phyloP scores from a whole-genome alignment of 1,139 yeast genomes.

The Saccharomyces pastorianus region DNA sequence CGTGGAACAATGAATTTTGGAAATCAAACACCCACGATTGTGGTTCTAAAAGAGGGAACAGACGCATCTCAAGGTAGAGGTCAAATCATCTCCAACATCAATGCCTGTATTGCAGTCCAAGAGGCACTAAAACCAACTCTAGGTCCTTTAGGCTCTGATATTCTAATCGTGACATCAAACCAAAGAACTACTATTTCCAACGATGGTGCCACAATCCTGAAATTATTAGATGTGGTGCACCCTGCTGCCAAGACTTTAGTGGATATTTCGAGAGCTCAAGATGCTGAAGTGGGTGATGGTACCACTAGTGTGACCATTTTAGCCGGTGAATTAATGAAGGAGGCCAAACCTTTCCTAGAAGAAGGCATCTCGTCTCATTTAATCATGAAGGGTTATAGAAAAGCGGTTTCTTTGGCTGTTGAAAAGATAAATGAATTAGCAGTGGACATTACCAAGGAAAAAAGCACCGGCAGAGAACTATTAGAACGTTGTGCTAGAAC shows the following conservation, averaged over 20 bases:
- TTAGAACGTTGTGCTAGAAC: constrained; percentile 92
- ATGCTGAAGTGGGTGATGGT: constrained; percentile 98
- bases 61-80: constrained; percentile 95
- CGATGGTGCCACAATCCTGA: constrained; percentile 95
- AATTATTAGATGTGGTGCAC: constrained; percentile 87
- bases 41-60: constrained; percentile 94
- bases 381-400: constrained; percentile 79
- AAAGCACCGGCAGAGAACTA: constrained; percentile 47
- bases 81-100: constrained; percentile 87
- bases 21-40: constrained; percentile 92
- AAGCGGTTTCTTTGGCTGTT: constrained; percentile 72
- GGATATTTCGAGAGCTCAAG: constrained; percentile 93
- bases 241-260: constrained; percentile 96
- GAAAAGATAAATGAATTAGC: constrained; percentile 66
- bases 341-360: constrained; percentile 81
- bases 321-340: constrained; percentile 92
- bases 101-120: constrained; percentile 94
- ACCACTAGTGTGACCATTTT: constrained; percentile 93
- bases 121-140: constrained; percentile 90
- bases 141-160: constrained; percentile 97
- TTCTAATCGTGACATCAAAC: constrained; percentile 69
- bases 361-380: constrained; percentile 92
- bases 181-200: constrained; percentile 92
- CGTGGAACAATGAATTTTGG: constrained; percentile 61
- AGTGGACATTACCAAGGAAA: constrained; percentile 48